Percentiles rank a stretch among this genome's conserved stretches.
These are phyloP conservation scores for Lenwebbia sp. DNA, from an alignment of 345 rosid species.

Conservation along the genomic window DNA sequence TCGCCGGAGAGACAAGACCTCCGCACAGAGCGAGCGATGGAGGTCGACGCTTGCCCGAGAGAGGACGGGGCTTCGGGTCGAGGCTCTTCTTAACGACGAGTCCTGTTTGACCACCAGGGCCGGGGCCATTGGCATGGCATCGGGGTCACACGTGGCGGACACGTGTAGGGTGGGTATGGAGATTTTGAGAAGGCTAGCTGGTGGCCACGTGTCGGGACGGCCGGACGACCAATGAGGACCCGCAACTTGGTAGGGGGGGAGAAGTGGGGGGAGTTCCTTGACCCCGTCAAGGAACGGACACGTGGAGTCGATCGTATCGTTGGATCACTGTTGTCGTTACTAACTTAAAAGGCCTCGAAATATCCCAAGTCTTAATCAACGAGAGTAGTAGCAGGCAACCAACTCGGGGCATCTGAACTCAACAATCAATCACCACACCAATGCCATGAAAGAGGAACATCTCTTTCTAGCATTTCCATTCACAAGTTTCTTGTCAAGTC, in stretches of 20 bases:
- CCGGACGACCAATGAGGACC: not conserved
- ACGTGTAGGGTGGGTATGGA: conserved; percentile 14
- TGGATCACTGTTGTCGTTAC: not conserved
- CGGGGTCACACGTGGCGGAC: conserved; percentile 24
- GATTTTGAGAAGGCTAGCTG: not conserved
- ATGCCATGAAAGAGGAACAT: not conserved
- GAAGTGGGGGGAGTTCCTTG: not conserved
- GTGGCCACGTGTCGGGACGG: not conserved
- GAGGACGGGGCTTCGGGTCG: not conserved
- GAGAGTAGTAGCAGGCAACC: not conserved
- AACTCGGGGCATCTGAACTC: not conserved
- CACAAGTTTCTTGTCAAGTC: not conserved
- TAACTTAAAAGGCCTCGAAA: not conserved
- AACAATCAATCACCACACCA: not conserved
- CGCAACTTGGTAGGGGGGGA: not conserved
- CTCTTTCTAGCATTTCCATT: not conserved
- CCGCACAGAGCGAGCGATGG: not conserved
- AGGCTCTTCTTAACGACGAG: not conserved
- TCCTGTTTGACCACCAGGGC: not conserved
- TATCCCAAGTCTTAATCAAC: not conserved
- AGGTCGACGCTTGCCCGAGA: not conserved
- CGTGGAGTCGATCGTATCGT: not conserved
- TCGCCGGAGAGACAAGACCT: not conserved
- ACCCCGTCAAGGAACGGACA: not conserved
- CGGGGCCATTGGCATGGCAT: not conserved